A percentile compares a stretch with the other conserved stretches of the same genome.
Conservation (phyloP, 441 rosid species). For the Mallotus japonicus region DNA sequence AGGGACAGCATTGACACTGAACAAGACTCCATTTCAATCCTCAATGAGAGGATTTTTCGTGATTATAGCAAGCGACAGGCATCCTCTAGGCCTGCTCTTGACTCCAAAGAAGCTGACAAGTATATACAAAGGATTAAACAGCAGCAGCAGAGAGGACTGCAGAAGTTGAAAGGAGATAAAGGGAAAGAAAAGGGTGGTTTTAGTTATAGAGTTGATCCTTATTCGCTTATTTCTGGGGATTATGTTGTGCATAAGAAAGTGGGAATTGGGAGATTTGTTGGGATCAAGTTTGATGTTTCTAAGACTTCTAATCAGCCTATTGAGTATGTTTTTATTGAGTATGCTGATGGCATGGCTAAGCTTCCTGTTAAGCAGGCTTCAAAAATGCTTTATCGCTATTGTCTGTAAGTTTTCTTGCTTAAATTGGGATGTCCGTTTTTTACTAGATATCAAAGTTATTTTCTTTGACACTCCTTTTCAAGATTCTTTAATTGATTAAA, state of each 20-base stretch:
- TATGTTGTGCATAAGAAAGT: conserved; percentile 97
- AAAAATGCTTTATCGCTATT: conserved; percentile 86
- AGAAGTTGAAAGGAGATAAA: conserved; percentile 72
- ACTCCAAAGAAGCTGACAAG: conserved; percentile 80
- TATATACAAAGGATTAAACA: conserved; percentile 77
- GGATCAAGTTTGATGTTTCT: conserved; percentile 69
- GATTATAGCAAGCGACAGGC: conserved; percentile 62
- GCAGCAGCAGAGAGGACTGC: conserved; percentile 90
- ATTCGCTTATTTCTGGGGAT: conserved; percentile 67
- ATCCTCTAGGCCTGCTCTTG: conserved; percentile 50
- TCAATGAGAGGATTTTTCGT: conserved; percentile 77
- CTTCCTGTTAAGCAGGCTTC: conserved; percentile 95
- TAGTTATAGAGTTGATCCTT: conserved; percentile 88
- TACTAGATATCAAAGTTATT: neutral
- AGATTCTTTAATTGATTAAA: neutral
- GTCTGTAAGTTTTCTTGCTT: conserved; percentile 54
- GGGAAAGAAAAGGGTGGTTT: conserved; percentile 39
- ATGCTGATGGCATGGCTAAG: conserved; percentile 97
- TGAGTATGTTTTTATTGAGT: conserved; percentile 87
- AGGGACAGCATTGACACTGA: conserved; percentile 42
- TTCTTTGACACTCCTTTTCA: neutral
- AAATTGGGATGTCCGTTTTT: neutral
- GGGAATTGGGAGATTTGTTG: conserved; percentile 87
- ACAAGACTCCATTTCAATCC: conserved; percentile 59
- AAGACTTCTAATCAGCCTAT: conserved; percentile 58